phyloP scores from a whole-genome alignment of 1,139 yeast genomes.

The Nadsonia starkeyi-henricii region DNA sequence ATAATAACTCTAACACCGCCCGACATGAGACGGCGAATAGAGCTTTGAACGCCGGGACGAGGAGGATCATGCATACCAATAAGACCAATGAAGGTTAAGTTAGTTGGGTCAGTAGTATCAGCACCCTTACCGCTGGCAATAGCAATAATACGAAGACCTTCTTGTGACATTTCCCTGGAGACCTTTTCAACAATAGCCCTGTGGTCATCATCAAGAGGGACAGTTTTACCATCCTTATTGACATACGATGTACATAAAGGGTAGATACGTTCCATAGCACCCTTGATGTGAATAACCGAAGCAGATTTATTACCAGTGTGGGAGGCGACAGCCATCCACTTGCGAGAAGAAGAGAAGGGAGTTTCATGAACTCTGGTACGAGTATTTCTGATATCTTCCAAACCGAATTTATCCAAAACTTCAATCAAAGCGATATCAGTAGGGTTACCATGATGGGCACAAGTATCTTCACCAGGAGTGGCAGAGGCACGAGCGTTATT shows the following conservation, averaged over 20 bases:
- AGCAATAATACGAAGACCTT: slow-evolving; percentile 78
- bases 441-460: slow-evolving; percentile 75
- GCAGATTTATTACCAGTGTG: slow-evolving; percentile 45
- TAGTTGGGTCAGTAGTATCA: slow-evolving; percentile 31
- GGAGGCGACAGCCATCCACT: slow-evolving; percentile 75
- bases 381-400: slow-evolving; percentile 54
- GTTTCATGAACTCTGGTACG: slow-evolving; percentile 51
- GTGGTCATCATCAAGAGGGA: slow-evolving; percentile 38
- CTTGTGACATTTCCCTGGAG: slow-evolving; percentile 55
- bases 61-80: slow-evolving; percentile 97
- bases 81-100: slow-evolving; percentile 65
- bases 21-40: slow-evolving; percentile 59
- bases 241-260: slow-evolving; percentile 46
- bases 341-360: slow-evolving; percentile 74
- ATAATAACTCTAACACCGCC: slow-evolving; percentile 94
- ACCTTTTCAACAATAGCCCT: slow-evolving; percentile 35
- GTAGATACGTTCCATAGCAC: slow-evolving; percentile 74
- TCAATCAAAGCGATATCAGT: slow-evolving; percentile 86
- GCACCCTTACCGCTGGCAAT: slow-evolving; percentile 39
- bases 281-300: slow-evolving; percentile 60
- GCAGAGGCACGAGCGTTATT: slow-evolving; percentile 54
- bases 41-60: slow-evolving; percentile 61
- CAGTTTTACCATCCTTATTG: slow-evolving; percentile 41
- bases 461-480: slow-evolving; percentile 32
- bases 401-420: slow-evolving; percentile 52